Conservation (phyloP, 805 yeast genomes). For the Nakazawaea molendinolei region DNA sequence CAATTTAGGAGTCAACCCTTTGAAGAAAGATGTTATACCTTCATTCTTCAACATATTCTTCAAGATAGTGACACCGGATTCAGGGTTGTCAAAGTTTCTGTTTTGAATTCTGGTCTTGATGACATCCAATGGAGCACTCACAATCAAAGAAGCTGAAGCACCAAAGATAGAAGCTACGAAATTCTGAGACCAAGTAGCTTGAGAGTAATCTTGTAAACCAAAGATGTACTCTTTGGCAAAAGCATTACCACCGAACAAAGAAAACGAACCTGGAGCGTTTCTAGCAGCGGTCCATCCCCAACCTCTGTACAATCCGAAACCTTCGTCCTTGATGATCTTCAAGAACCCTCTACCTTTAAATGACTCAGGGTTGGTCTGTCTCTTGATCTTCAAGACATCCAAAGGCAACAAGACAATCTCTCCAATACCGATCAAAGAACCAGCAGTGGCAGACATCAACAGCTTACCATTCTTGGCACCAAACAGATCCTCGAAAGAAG, state of each 20-base stretch:
- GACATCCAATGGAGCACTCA: slow-evolving; percentile 95
- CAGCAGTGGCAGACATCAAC: slow-evolving; percentile 94
- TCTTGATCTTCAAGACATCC: slow-evolving; percentile 94
- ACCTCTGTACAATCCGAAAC: slow-evolving; percentile 89
- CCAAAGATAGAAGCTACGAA: slow-evolving; percentile 92
- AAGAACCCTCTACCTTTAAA: slow-evolving; percentile 96
- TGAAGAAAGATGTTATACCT: slow-evolving; percentile 86
- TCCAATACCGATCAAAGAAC: slow-evolving; percentile 95
- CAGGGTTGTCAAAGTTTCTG: slow-evolving; percentile 91
- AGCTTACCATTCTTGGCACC: slow-evolving; percentile 97
- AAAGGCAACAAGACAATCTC: slow-evolving; percentile 93
- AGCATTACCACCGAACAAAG: slow-evolving; percentile 96
- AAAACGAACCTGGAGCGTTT: slow-evolving; percentile 98
- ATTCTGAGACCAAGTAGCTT: slow-evolving; percentile 94
- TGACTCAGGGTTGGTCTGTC: slow-evolving; percentile 99
- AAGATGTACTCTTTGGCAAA: slow-evolving; percentile 95
- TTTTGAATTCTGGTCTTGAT: slow-evolving; percentile 98
- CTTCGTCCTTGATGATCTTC: slow-evolving; percentile 83
- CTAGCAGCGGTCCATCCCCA: slow-evolving; percentile 99
- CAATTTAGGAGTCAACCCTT: slow-evolving; percentile 93
- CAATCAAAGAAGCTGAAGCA: slow-evolving; percentile 94
- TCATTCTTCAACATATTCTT: slow-evolving; percentile 91
- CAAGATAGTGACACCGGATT: slow-evolving; percentile 85
- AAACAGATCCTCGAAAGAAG: slow-evolving; percentile 64
- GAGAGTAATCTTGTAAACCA: slow-evolving; percentile 76